phyloP scores from a whole-genome alignment of 305 asterid genomes.

The Ilex paraguariensis region DNA sequence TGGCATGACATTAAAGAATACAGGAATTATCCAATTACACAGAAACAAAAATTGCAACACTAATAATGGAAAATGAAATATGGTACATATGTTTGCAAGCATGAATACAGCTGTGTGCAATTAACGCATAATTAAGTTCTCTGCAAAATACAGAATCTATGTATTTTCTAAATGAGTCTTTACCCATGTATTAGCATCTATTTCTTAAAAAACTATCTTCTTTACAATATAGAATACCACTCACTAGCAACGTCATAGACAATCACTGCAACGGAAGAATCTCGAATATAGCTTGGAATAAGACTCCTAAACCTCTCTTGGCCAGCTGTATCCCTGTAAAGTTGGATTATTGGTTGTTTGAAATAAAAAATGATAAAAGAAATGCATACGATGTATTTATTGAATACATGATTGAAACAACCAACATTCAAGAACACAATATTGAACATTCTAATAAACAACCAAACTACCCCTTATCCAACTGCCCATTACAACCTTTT shows the following conservation, averaged over 20 bases:
- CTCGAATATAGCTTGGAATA: slow-evolving; percentile 70
- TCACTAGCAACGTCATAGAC: slow-evolving; percentile 69
- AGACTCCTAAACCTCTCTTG: slow-evolving; percentile 79
- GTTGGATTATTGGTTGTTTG: neutral
- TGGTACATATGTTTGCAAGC: no score
- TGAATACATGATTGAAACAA: no score
- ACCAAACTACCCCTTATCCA: no score
- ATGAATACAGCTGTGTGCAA: no score
- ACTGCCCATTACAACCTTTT: no score
- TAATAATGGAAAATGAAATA: neutral
- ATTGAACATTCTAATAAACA: no score
- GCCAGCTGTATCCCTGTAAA: slow-evolving; percentile 67
- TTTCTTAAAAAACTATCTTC: no score
- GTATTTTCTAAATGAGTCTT: no score
- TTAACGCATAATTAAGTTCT: no score
- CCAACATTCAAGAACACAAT: neutral
- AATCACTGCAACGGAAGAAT: slow-evolving; percentile 70
- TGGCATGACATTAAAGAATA: neutral
- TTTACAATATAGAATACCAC: slow-evolving; percentile 5
- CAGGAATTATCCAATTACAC: no score
- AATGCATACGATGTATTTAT: neutral
- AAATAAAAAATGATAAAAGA: slow-evolving; percentile 2
- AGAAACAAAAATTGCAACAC: neutral
- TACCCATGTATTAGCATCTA: no score
- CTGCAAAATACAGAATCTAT: no score